phyloP scores from a whole-genome alignment of 1,139 yeast species.

The Yamadazyma diddensiae region DNA sequence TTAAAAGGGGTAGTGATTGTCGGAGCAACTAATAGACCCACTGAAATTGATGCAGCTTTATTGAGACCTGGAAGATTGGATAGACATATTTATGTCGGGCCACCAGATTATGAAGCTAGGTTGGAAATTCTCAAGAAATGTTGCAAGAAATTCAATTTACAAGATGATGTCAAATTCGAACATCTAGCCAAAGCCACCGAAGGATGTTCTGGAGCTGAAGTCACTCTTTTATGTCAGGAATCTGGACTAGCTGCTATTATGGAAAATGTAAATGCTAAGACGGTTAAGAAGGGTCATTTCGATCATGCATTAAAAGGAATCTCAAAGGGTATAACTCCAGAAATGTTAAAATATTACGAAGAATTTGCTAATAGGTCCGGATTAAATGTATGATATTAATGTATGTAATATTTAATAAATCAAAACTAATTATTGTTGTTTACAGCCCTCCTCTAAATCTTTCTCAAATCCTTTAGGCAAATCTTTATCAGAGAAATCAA shows the following conservation, averaged over 20 bases:
- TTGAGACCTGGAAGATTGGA: slow-evolving; percentile 93
- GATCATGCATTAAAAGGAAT: slow-evolving; percentile 64
- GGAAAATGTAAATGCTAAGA: slow-evolving; percentile 58
- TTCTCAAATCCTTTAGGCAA: slow-evolving; percentile 51
- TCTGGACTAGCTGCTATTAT: slow-evolving; percentile 91
- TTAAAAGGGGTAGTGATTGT: slow-evolving; percentile 87
- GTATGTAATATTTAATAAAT: slow-evolving; percentile 1
- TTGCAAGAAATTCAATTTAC: slow-evolving; percentile 54
- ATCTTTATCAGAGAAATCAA: slow-evolving; percentile 42
- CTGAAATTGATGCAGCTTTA: slow-evolving; percentile 86
- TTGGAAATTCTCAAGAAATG: slow-evolving; percentile 70
- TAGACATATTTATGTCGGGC: slow-evolving; percentile 86
- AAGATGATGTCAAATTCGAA: slow-evolving; percentile 39
- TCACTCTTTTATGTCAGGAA: slow-evolving; percentile 86
- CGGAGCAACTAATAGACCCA: slow-evolving; percentile 95
- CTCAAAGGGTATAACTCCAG: slow-evolving; percentile 75
- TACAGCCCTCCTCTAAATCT: slow-evolving; percentile 36
- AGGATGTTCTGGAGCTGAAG: slow-evolving; percentile 97
- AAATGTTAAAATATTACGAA: slow-evolving; percentile 75
- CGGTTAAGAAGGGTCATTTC: slow-evolving; percentile 65
- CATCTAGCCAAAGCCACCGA: slow-evolving; percentile 64
- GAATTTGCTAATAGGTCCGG: slow-evolving; percentile 56
- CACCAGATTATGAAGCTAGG: slow-evolving; percentile 83
- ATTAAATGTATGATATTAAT: slow-evolving; percentile 20
- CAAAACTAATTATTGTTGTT: slow-evolving; percentile 22